Percentiles rank a stretch among this genome's conserved stretches.
phyloP scores from a whole-genome alignment of 805 yeast genomes.

The Starmerella geochares region DNA sequence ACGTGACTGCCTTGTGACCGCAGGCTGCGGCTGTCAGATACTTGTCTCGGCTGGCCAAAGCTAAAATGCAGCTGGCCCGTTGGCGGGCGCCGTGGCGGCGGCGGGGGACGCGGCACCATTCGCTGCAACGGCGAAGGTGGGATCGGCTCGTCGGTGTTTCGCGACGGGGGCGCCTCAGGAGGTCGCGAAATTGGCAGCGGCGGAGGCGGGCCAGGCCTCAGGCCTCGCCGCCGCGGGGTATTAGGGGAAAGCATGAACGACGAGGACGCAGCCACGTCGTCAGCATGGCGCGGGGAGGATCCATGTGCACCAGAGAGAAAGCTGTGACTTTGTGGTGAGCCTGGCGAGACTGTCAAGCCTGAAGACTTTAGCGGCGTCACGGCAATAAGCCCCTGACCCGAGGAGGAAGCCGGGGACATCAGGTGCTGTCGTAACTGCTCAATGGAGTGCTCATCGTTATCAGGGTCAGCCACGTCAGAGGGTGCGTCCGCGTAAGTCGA shows the following conservation, averaged over 20 bases:
- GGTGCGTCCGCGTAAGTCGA: not conserved
- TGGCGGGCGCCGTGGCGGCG: not conserved
- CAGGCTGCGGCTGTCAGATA: not conserved
- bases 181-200: not conserved
- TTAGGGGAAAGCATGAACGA: slow-evolving; percentile 1
- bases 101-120: not conserved
- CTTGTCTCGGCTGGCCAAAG: not conserved
- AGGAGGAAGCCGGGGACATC: not conserved
- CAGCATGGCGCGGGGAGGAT: not conserved
- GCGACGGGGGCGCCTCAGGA: not conserved
- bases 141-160: not conserved
- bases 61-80: not conserved
- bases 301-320: not conserved
- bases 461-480: not conserved
- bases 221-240: not conserved
- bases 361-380: not conserved
- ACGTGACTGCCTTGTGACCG: slow-evolving; percentile 7
- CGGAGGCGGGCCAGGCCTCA: not conserved
- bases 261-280: not conserved
- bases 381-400: not conserved
- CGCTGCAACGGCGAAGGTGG: slow-evolving; percentile 1
- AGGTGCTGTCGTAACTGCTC: slow-evolving; percentile 4
- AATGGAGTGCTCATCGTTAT: not conserved
- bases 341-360: not conserved
- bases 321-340: not conserved